Percentiles rank a stretch among this genome's conserved stretches.
phyloP scores from a whole-genome alignment of 345 rosid genomes.

The Xanthoceras sorbifolium region DNA sequence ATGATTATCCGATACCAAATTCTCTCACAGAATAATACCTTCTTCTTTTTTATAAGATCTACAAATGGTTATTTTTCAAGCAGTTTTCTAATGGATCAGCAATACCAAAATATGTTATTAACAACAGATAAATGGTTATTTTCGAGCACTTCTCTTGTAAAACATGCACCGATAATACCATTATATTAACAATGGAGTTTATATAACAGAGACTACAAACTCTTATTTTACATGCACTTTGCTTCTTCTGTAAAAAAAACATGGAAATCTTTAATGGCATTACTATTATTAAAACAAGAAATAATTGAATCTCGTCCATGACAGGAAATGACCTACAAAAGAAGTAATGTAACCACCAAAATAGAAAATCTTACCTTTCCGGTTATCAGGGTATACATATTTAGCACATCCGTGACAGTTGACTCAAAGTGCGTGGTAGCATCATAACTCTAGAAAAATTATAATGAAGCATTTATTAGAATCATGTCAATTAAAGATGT shows the following conservation, averaged over 20 bases:
- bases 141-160: neutral
- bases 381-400: conserved; percentile 90
- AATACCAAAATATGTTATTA: neutral
- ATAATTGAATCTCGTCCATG: neutral
- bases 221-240: neutral
- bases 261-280: neutral
- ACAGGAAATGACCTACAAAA: neutral
- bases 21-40: no score
- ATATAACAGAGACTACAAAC: neutral
- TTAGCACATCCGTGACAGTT: conserved; percentile 81
- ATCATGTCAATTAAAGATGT: neutral
- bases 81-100: neutral
- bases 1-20: no score
- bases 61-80: neutral
- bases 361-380: conserved; percentile 69
- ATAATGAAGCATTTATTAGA: neutral
- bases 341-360: neutral
- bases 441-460: conserved; percentile 84
- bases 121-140: neutral
- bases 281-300: neutral
- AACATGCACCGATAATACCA: neutral
- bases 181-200: neutral
- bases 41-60: neutral
- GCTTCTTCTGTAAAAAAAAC: neutral
- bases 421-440: conserved; percentile 96